Evolutionary conservation across 768 basidiomycete species (phyloP).

Genomic region (Amanita molliuscula): DNA sequence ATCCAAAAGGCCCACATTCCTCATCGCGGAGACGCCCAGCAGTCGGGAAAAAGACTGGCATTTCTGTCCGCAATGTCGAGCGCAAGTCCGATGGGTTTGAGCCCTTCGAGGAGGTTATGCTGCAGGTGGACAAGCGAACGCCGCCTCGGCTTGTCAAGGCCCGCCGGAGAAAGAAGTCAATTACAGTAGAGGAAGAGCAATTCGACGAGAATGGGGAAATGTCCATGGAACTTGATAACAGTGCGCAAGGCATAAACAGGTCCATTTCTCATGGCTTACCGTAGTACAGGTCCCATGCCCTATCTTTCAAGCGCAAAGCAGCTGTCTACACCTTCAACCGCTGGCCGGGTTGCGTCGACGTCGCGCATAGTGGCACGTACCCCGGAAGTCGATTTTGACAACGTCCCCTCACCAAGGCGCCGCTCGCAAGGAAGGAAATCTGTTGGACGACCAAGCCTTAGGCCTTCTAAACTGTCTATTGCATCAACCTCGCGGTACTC

Average conservation of each 20-base stretch:
- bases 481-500: background rate
- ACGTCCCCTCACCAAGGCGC: constrained; percentile 48
- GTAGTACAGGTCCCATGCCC: constrained; percentile 26
- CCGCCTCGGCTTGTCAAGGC: constrained; percentile 42
- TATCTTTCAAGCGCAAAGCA: constrained; percentile 31
- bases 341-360: constrained; percentile 26
- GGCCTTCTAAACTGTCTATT: constrained; percentile 30
- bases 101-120: constrained; percentile 65
- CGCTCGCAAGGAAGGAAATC: constrained; percentile 20
- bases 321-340: constrained; percentile 29
- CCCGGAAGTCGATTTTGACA: constrained; percentile 49
- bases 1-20: constrained; percentile 63
- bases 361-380: constrained; percentile 39
- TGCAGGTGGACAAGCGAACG: constrained; percentile 54
- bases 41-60: constrained; percentile 75
- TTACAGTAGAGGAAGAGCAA: constrained; percentile 27
- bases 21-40: constrained; percentile 64
- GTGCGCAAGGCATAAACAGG: constrained; percentile 27
- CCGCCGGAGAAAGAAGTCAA: constrained; percentile 37
- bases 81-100: constrained; percentile 77
- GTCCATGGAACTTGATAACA: constrained; percentile 71
- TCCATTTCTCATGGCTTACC: background rate
- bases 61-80: constrained; percentile 56
- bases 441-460: constrained; percentile 23
- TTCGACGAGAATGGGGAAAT: constrained; percentile 56